phyloP scores from a whole-genome alignment of 106 monocot species.

The Acorus calamus region DNA sequence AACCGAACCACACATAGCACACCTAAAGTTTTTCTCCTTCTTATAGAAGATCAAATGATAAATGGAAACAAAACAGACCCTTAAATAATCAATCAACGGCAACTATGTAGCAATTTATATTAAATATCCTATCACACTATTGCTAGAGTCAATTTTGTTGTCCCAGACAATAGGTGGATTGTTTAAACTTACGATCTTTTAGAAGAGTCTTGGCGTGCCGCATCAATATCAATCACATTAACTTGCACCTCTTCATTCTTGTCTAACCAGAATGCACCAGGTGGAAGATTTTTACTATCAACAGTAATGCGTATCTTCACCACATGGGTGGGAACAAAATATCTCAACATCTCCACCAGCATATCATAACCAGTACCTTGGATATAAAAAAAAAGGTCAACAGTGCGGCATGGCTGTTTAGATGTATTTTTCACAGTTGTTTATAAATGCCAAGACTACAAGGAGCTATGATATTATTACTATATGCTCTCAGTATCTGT shows the following conservation, averaged over 20 bases:
- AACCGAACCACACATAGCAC: no score
- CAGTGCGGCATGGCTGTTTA: neutral
- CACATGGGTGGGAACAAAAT: constrained; percentile 50
- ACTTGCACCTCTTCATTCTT: constrained; percentile 13
- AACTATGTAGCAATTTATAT: no score
- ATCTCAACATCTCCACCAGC: constrained; percentile 65
- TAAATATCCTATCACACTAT: no score
- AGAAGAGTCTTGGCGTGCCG: constrained; percentile 31
- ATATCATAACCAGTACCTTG: constrained; percentile 80
- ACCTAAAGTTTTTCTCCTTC: no score
- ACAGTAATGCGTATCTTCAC: constrained; percentile 56
- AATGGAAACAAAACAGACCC: no score
- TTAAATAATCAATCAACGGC: no score
- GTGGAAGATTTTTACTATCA: constrained; percentile 82
- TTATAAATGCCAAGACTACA: no score
- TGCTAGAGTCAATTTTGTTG: no score
- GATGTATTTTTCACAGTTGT: no score
- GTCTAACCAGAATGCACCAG: constrained; percentile 63
- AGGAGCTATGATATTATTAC: no score
- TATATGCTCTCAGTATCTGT: no score
- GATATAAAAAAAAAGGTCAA: constrained; percentile 4
- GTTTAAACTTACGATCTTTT: constrained; percentile 47
- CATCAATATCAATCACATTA: constrained; percentile 27
- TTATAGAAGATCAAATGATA: no score
- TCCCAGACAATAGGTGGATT: neutral